These are phyloP conservation scores for Pythium dissotocum DNA, from an alignment of 352 stramenopile species.

Conservation along the genomic window DNA sequence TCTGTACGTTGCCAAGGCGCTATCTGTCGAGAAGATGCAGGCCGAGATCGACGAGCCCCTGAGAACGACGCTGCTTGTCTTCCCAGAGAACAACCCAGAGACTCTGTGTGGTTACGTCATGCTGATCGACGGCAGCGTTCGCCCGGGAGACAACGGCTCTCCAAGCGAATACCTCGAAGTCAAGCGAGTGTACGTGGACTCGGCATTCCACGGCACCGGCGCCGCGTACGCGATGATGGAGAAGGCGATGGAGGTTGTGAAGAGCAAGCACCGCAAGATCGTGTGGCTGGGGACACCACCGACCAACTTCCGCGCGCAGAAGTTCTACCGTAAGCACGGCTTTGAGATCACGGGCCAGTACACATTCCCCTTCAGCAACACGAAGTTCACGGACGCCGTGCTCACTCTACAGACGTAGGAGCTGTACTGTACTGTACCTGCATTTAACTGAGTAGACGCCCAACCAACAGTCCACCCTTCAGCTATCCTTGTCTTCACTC, in stretches of 20 bases:
- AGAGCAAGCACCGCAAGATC: conserved; percentile 24
- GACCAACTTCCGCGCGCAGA: conserved; percentile 33
- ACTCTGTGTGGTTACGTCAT: conserved; percentile 31
- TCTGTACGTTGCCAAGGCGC: conserved; percentile 18
- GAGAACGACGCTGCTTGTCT: conserved; percentile 28
- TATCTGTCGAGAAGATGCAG: conserved; percentile 26
- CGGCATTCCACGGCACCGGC: conserved; percentile 31
- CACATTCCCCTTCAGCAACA: conserved; percentile 23
- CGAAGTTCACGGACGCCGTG: conserved; percentile 13
- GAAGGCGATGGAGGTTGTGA: conserved; percentile 27
- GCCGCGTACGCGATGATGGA: conserved; percentile 31
- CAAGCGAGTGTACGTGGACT: conserved; percentile 39
- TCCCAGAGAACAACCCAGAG: conserved; percentile 3
- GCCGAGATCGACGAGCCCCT: conserved; percentile 26
- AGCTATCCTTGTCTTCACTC: too few species aligned
- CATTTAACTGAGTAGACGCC: too few species aligned
- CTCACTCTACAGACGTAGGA: conserved; percentile 8
- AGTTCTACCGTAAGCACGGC: conserved; percentile 38
- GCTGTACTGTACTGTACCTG: too few species aligned
- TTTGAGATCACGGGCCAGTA: conserved; percentile 34
- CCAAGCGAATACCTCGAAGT: conserved; percentile 29
- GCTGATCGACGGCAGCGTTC: conserved; percentile 28
- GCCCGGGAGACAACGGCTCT: conserved; percentile 26
- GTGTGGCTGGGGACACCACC: conserved; percentile 36
- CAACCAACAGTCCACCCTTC: too few species aligned